These are phyloP conservation scores for Yamadazyma epiphylla DNA, from an alignment of 1,139 yeast species.

Conservation along the genomic window DNA sequence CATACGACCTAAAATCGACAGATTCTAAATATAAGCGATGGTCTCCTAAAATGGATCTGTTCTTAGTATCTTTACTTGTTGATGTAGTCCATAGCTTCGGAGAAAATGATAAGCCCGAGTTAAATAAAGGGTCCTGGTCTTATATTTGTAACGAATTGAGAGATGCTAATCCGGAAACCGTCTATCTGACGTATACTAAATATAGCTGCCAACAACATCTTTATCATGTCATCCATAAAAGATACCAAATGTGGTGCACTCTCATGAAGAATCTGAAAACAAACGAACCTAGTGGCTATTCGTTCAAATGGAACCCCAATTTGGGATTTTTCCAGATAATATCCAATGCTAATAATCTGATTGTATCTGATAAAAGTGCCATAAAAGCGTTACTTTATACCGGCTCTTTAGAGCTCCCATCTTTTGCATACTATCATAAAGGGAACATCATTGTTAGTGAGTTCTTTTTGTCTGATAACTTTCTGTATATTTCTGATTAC, in stretches of 20 bases:
- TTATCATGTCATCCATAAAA: slow-evolving; percentile 32
- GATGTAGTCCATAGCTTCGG: slow-evolving; percentile 38
- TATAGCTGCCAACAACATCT: slow-evolving; percentile 41
- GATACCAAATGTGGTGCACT: slow-evolving; percentile 35
- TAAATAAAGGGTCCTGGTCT: slow-evolving; percentile 38
- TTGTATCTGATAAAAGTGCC: slow-evolving; percentile 28
- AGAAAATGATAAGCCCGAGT: slow-evolving; percentile 27
- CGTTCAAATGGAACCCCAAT: slow-evolving; percentile 37
- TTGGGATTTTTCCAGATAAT: slow-evolving; percentile 34
- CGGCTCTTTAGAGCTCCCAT: slow-evolving; percentile 30
- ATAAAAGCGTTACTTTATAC: slow-evolving; percentile 32
- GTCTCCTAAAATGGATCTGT: slow-evolving; percentile 41
- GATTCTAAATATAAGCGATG: slow-evolving; percentile 40
- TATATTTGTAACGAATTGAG: slow-evolving; percentile 36
- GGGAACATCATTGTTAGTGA: slow-evolving; percentile 36
- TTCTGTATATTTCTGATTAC: slow-evolving; percentile 35
- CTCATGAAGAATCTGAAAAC: slow-evolving; percentile 28
- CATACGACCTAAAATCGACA: slow-evolving; percentile 30
- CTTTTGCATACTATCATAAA: slow-evolving; percentile 27
- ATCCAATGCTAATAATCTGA: slow-evolving; percentile 20
- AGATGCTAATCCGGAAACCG: slow-evolving; percentile 38
- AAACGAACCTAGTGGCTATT: slow-evolving; percentile 19
- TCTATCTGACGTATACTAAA: slow-evolving; percentile 40
- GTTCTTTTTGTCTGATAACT: slow-evolving; percentile 34
- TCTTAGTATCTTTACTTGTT: slow-evolving; percentile 27